A percentile compares a stretch with the other conserved stretches of the same genome.
These are phyloP conservation scores for Solanum sparsipilum DNA, from an alignment of 257 asterid species.

Conservation along the genomic window DNA sequence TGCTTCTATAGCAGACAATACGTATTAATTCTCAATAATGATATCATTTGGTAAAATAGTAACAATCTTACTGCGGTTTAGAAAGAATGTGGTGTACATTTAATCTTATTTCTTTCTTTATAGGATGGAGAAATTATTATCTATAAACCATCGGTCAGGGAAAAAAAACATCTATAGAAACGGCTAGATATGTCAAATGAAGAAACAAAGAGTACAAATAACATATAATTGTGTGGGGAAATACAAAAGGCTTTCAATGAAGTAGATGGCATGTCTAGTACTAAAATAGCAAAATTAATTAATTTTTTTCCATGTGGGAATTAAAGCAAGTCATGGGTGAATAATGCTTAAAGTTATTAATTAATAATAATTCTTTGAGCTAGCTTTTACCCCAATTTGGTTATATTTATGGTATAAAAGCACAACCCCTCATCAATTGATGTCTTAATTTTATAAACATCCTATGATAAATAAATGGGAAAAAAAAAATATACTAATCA, in stretches of 20 bases:
- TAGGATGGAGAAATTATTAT: fast-evolving
- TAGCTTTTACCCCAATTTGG: not conserved
- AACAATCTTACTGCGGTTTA: too few species aligned
- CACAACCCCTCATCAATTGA: not conserved
- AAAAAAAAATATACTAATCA: too few species aligned
- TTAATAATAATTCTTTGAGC: not conserved
- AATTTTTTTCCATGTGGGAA: not conserved
- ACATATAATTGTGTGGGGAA: not conserved
- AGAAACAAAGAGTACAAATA: not conserved
- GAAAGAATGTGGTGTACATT: too few species aligned
- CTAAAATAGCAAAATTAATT: not conserved
- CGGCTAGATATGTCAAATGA: not conserved
- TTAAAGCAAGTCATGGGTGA: not conserved
- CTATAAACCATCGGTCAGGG: not conserved
- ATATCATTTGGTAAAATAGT: not conserved
- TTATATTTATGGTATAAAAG: not conserved
- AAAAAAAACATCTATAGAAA: not conserved
- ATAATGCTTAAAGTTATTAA: not conserved
- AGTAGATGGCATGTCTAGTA: not conserved
- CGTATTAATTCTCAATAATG: not conserved
- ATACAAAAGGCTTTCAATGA: not conserved
- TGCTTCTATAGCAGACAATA: too few species aligned
- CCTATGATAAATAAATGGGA: not conserved
- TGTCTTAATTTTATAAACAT: not conserved
- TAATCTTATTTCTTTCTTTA: not conserved